Conservation (phyloP, 2,329 filamentous ascomycete genomes). For the Colletotrichum musicola region DNA sequence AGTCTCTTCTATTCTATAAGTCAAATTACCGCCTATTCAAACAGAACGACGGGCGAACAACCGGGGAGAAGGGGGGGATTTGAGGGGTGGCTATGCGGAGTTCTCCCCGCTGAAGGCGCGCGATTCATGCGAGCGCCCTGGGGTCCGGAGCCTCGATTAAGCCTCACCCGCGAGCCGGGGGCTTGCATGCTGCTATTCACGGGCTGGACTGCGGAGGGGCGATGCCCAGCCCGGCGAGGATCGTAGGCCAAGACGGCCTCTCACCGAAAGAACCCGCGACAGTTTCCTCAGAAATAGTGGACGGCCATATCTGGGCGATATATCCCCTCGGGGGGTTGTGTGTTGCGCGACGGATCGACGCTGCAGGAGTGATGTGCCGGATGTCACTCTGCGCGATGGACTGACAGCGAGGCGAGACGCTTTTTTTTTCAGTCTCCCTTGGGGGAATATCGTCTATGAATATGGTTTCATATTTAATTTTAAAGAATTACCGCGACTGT, state of each 20-base stretch:
- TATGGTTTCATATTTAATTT: neutral
- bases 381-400: neutral
- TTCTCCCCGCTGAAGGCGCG: neutral
- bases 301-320: neutral
- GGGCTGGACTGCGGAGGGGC: neutral
- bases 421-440: neutral
- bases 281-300: neutral
- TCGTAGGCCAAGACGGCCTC: too few species aligned
- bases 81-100: neutral
- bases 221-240: too few species aligned
- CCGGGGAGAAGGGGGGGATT: neutral
- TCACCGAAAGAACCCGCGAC: too few species aligned
- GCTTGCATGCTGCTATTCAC: neutral
- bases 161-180: constrained; percentile 3
- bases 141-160: neutral
- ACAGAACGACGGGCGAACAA: neutral
- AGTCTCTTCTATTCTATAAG: too few species aligned
- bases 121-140: neutral
- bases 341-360: constrained; percentile 20
- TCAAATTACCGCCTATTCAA: neutral
- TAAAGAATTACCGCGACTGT: neutral
- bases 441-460: neutral
- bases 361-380: constrained; percentile 19
- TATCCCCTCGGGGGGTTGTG: too few species aligned
- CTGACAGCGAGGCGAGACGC: neutral